phyloP scores from a whole-genome alignment of 495 filamentous ascomycete genomes.

The Pseudoneurospora amorphoporcata region DNA sequence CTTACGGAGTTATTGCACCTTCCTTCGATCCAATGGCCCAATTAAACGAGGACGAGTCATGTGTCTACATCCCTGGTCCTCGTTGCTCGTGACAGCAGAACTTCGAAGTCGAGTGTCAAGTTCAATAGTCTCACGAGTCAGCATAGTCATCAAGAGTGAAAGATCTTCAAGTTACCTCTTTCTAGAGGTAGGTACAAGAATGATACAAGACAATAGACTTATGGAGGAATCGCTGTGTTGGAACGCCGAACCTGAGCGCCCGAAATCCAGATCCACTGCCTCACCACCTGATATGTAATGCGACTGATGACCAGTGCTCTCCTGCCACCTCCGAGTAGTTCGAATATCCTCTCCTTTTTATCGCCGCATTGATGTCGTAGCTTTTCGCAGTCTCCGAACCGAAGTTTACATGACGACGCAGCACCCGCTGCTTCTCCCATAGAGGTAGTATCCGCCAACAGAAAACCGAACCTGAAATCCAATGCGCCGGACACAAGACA shows the following conservation, averaged over 20 bases:
- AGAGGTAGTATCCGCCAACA: no score
- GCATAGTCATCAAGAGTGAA: background rate
- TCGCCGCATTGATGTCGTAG: background rate
- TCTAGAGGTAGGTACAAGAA: background rate
- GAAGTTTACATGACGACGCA: background rate
- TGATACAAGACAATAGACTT: background rate
- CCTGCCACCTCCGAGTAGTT: background rate
- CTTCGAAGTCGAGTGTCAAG: background rate
- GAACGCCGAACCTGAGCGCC: background rate
- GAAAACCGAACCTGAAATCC: background rate
- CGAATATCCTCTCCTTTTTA: background rate
- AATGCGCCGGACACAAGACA: background rate
- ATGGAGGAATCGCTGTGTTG: background rate
- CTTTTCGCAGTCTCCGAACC: background rate
- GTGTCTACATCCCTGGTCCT: background rate
- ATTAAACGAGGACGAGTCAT: background rate
- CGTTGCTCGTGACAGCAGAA: background rate
- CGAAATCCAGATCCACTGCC: background rate
- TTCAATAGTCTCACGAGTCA: background rate
- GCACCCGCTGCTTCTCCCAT: background rate
- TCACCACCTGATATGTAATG: background rate
- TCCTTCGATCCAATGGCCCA: background rate
- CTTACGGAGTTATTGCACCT: background rate
- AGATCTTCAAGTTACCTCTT: background rate
- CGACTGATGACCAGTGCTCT: background rate